Evolutionary conservation across 805 yeast genomes (phyloP), one percentile per base, ranked within the genome.

Genomic region (Scheffersomyces ergatensis): DNA sequence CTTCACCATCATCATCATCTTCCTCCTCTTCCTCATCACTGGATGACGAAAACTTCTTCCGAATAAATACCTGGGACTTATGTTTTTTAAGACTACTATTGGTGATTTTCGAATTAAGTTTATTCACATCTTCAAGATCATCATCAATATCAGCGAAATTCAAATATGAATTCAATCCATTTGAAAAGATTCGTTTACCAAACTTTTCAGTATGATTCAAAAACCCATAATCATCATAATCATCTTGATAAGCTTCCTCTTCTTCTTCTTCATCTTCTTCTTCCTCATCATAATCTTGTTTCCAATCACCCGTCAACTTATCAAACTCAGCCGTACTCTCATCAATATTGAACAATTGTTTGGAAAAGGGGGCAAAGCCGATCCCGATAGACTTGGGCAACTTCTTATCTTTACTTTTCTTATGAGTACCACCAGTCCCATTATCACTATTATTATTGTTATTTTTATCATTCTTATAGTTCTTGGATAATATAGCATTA

Each of bases 41-140:
- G 12, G 21, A 27, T n/a, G 43, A 30, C 1, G 42, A 19, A 37
- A 36, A 37, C 18, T 38, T 37, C 40, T 43, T 34, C 24, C 38
- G 34, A 40, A 36, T 31, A 42, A 63, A 63, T 2, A 64, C 60
- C 50, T 65, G 71, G 19, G 72, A 66, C 43, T 61, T 61, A 49
- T 51, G 62, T 48, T 68, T 68, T 50, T 64, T 66, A 17, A 60
- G 45, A 24, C 48, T 51, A 13, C n/a, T 36, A 3, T 50, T 55
- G 6, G 9, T 6, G 9, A 21, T 6, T 8, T 44, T 25, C 5
- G 13, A 11, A 25, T 25, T 25, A 25, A 5, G 50, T 14, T 55
- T 44, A 14, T 43, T 42, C 20, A 51, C 37, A 9, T 54, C 59
- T 25, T 56, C 58, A 21, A 30, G 41, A 25, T 54, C 55, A 24